Evolutionary conservation across 768 basidiomycete species (phyloP), one percentile per base, ranked within the genome.

Genomic region (Pholiota microspora): DNA sequence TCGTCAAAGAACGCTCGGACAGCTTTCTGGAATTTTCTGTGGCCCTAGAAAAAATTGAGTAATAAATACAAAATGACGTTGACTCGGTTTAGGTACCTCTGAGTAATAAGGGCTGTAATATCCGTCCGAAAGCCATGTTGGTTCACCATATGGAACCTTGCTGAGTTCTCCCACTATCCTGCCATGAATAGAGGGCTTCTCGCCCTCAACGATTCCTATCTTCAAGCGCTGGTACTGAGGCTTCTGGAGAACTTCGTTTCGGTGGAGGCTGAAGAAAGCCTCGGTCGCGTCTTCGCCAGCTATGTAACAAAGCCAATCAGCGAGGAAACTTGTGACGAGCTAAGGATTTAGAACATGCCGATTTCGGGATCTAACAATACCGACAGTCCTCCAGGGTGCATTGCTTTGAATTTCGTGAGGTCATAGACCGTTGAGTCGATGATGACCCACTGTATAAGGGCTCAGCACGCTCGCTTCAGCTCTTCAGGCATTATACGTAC

Each of bases 281-380:
- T 92, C 88, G 0, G 94, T 96, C 0, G 87, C 88, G 63, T 97
- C 94, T 68, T 91, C 79, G 13, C 92, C 94, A 49, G 90, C 92
- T 87, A 42, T 36, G 25, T 18, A 21, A 31, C 5, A 36, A 21
- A 25, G 10, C 24, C 18, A 27, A 29, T 18, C 21, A 24, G 16
- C 9, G 12, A 36, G n/a, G 27, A 8, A n/a, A n/a, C n/a, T n/a
- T 36, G 21, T 10, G 18, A n/a, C 2, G 25, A n/a, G 25, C 40
- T 45, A 32, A 3, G 23, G 9, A n/a, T 7, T 2, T 32, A 24
- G 4, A 25, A 66, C 83, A 53, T 56, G 83, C 88, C 85, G 42
- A 94, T 81, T 60, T 91, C 91, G 6, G 77, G 71, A 64, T 90
- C 85, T 23, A 84, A 69, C 21, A 97, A 78, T 8, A 92, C 92